These are phyloP conservation scores for Paxillus involutus DNA, from an alignment of 768 basidiomycete genomes.

Conservation along the genomic window DNA sequence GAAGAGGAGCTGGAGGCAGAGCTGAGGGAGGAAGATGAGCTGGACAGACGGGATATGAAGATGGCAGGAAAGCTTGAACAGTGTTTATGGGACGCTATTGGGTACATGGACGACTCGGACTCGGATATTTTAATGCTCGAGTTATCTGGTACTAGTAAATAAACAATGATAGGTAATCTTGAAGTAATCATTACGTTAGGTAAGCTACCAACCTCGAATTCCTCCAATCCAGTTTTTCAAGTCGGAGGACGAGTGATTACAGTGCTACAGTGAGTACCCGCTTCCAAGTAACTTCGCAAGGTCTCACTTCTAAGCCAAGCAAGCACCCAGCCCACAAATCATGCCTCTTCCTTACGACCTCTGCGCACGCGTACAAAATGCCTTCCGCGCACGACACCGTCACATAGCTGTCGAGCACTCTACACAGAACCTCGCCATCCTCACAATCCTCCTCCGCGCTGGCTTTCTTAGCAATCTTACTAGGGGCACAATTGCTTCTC, in stretches of 20 bases:
- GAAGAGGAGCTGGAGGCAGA: slow-evolving; percentile 37
- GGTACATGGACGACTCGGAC: slow-evolving; percentile 2
- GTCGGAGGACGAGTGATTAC: no score
- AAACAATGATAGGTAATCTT: background rate
- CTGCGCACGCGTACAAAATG: background rate
- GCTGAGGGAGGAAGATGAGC: slow-evolving; percentile 41
- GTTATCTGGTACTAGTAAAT: background rate
- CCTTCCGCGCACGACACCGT: slow-evolving; percentile 70
- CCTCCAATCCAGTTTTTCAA: no score
- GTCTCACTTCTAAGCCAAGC: slow-evolving; percentile 28
- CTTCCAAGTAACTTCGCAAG: slow-evolving; percentile 6
- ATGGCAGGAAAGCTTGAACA: slow-evolving; percentile 37
- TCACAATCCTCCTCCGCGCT: slow-evolving; percentile 86
- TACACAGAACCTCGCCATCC: slow-evolving; percentile 88
- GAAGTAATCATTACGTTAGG: no score
- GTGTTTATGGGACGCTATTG: slow-evolving; percentile 43
- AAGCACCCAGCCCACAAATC: no score
- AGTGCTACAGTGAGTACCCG: no score
- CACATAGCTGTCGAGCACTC: slow-evolving; percentile 78
- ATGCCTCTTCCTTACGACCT: no score
- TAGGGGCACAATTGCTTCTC: slow-evolving; percentile 66
- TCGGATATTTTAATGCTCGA: background rate
- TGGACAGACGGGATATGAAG: slow-evolving; percentile 38
- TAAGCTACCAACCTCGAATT: no score
- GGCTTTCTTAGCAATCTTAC: slow-evolving; percentile 86